These are phyloP conservation scores for Blastocystis sp. DNA, from an alignment of 352 stramenopile species.

Conservation along the genomic window DNA sequence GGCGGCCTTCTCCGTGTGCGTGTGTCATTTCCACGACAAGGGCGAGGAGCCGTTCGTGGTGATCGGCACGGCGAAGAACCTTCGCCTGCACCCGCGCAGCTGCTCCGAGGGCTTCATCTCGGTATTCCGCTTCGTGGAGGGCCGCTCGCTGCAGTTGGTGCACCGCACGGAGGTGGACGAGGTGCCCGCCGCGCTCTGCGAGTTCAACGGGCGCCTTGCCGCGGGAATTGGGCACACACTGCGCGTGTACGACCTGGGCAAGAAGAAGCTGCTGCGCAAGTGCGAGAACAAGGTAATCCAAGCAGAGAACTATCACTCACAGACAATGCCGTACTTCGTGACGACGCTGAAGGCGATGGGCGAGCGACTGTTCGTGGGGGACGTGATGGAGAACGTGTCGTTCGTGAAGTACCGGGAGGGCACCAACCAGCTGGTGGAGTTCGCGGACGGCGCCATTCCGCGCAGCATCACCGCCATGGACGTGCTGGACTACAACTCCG, in stretches of 20 bases:
- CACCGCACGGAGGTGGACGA: slow-evolving; percentile 93
- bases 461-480: slow-evolving; percentile 79
- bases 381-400: slow-evolving; percentile 73
- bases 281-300: slow-evolving; percentile 85
- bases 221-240: slow-evolving; percentile 90
- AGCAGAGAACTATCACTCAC: slow-evolving; percentile 45
- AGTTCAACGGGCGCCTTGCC: slow-evolving; percentile 93
- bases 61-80: slow-evolving; percentile 79
- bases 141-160: slow-evolving; percentile 85
- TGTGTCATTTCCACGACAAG: too few relatives aligned
- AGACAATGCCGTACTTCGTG: slow-evolving; percentile 79
- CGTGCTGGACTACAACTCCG: slow-evolving; percentile 94
- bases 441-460: slow-evolving; percentile 89
- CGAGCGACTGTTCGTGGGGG: slow-evolving; percentile 90
- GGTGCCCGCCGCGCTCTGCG: slow-evolving; percentile 89
- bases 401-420: slow-evolving; percentile 94
- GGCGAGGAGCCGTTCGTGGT: too few relatives aligned
- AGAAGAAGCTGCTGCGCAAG: slow-evolving; percentile 97
- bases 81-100: slow-evolving; percentile 86
- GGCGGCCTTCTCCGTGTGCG: too few relatives aligned
- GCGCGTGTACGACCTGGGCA: slow-evolving; percentile 93
- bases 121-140: slow-evolving; percentile 73
- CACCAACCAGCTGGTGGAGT: slow-evolving; percentile 90
- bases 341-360: slow-evolving; percentile 87
- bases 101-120: slow-evolving; percentile 33